Percentiles rank a stretch among this genome's conserved stretches.
Conservation (phyloP, 1,139 yeast genomes). For the Lodderomyces oxycetoniae region DNA sequence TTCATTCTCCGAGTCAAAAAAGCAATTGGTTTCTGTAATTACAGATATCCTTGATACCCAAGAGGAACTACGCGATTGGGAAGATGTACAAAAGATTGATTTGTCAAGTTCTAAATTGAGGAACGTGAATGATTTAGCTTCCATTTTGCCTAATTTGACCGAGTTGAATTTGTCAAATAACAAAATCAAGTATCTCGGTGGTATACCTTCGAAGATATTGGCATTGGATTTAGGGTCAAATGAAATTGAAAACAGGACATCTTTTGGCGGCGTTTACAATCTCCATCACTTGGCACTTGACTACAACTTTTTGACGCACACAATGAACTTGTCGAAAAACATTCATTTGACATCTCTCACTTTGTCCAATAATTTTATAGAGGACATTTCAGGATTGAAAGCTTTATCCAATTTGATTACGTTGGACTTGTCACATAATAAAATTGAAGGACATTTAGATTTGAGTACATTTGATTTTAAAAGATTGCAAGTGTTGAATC, state of each 20-base stretch:
- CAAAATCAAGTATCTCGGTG: conserved; percentile 41
- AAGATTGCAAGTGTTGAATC: conserved; percentile 41
- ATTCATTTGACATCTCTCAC: conserved; percentile 36
- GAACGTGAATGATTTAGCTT: conserved; percentile 41
- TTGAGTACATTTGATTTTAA: conserved; percentile 31
- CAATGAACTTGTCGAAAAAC: conserved; percentile 28
- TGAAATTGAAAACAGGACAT: conserved; percentile 36
- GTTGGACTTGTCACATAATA: conserved; percentile 42
- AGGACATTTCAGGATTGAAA: conserved; percentile 34
- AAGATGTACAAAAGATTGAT: conserved; percentile 31
- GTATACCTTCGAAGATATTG: conserved; percentile 39
- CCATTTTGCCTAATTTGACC: conserved; percentile 41
- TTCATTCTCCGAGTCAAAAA: conserved; percentile 48
- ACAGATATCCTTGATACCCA: conserved; percentile 38
- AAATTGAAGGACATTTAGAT: conserved; percentile 33
- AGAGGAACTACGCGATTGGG: conserved; percentile 38
- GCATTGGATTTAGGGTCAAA: conserved; percentile 37
- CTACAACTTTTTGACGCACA: conserved; percentile 32
- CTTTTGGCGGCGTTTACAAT: conserved; percentile 36
- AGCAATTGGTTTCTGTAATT: conserved; percentile 42
- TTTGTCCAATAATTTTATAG: conserved; percentile 29
- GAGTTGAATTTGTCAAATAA: conserved; percentile 40
- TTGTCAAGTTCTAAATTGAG: conserved; percentile 30
- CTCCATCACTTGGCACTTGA: conserved; percentile 43
- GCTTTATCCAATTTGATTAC: conserved; percentile 35